Conservation (phyloP, 164 flowering plant genomes). For the Piper betle region DNA sequence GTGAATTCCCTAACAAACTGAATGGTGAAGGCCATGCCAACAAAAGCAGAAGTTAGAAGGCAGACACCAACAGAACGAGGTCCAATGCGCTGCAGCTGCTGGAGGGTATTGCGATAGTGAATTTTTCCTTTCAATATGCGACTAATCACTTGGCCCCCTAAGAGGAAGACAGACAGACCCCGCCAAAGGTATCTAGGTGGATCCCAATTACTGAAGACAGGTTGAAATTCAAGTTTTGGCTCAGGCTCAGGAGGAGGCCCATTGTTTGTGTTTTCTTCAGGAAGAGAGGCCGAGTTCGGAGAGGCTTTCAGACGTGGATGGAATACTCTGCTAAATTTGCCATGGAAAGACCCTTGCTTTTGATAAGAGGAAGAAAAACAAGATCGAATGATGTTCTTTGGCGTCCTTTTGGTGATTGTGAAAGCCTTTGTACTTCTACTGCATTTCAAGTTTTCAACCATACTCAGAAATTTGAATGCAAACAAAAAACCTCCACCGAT, state of each 20-base stretch:
- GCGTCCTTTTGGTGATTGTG: not conserved
- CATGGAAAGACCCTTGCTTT: not conserved
- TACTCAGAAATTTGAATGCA: too few relatives aligned
- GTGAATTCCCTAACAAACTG: constrained; percentile 92
- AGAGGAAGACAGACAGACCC: constrained; percentile 45
- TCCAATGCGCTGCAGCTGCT: constrained; percentile 82
- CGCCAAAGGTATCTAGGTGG: constrained; percentile 81
- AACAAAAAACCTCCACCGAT: too few relatives aligned
- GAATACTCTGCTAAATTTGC: not conserved
- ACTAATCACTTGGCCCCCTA: constrained; percentile 73
- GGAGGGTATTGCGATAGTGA: constrained; percentile 77
- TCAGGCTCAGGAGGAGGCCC: constrained; percentile 20
- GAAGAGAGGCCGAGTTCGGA: constrained; percentile 8
- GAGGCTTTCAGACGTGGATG: not conserved
- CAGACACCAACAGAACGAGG: constrained; percentile 39
- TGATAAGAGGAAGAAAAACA: too few relatives aligned
- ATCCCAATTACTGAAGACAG: constrained; percentile 44
- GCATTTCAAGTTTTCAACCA: not conserved
- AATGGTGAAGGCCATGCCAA: too few relatives aligned
- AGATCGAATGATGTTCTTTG: not conserved
- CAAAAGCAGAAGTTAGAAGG: too few relatives aligned
- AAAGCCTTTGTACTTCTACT: not conserved
- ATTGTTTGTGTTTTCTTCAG: constrained; percentile 25
- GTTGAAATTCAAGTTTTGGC: constrained; percentile 2
- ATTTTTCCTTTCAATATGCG: constrained; percentile 55